Percentiles rank a stretch among this genome's conserved stretches.
phyloP scores from a whole-genome alignment of 768 basidiomycete genomes.

The Wakefieldia striispora region DNA sequence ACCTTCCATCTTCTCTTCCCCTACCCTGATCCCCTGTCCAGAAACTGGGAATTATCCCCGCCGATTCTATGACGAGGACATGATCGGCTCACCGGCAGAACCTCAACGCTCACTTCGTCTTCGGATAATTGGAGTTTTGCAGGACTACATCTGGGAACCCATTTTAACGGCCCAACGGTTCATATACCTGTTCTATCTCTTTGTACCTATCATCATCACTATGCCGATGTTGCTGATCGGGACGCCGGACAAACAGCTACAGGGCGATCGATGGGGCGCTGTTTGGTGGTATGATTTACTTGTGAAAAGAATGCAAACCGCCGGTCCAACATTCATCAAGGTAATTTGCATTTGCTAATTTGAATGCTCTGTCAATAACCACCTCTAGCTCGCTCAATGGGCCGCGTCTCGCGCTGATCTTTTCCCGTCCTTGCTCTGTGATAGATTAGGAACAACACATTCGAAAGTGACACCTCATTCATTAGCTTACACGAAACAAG shows the following conservation, averaged over 20 bases:
- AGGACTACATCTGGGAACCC: conserved; percentile 75
- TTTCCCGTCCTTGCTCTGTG: conserved; percentile 85
- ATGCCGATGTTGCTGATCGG: conserved; percentile 83
- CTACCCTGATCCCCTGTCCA: conserved; percentile 46
- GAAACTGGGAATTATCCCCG: conserved; percentile 10
- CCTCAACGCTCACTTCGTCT: conserved; percentile 44
- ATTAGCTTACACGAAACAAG: conserved; percentile 70
- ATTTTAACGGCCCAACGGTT: conserved; percentile 81
- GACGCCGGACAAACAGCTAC: conserved; percentile 47
- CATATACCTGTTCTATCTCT: conserved; percentile 76
- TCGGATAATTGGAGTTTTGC: conserved; percentile 47
- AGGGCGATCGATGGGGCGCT: conserved; percentile 87
- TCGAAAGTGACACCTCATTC: conserved; percentile 85
- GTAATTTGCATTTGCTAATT: conserved; percentile 37
- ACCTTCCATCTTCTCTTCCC: conserved; percentile 49
- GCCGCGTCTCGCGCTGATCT: conserved; percentile 93
- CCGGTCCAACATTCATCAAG: conserved; percentile 98
- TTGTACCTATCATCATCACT: conserved; percentile 81
- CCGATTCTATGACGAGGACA: conserved; percentile 25
- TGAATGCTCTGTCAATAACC: conserved; percentile 8
- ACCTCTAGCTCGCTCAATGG: conserved; percentile 88
- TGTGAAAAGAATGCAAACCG: conserved; percentile 85
- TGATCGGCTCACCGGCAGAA: conserved; percentile 72
- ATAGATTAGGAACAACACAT: conserved; percentile 80
- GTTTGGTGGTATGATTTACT: conserved; percentile 97